Conservation (phyloP, 2,329 filamentous ascomycete genomes). For the Elsinoe ampelina region DNA sequence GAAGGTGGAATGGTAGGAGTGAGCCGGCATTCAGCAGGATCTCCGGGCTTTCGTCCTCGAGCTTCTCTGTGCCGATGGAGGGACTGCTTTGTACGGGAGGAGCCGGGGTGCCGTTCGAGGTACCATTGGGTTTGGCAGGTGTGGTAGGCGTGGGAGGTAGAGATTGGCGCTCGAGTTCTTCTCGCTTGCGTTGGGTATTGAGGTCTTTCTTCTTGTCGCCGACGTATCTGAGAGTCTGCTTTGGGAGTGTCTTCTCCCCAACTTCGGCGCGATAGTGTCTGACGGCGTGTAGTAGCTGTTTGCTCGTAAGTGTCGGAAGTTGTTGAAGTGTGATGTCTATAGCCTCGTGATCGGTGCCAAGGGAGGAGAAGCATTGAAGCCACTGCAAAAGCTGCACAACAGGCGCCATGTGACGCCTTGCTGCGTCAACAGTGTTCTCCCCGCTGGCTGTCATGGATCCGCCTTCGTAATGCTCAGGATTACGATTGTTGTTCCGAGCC, state of each 20-base stretch:
- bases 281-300: slow-evolving; percentile 83
- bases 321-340: slow-evolving; percentile 84
- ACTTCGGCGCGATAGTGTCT: slow-evolving; percentile 92
- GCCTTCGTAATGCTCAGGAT: slow-evolving; percentile 91
- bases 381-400: slow-evolving; percentile 92
- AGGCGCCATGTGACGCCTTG: slow-evolving; percentile 75
- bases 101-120: slow-evolving; percentile 17
- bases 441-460: slow-evolving; percentile 78
- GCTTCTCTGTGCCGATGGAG: slow-evolving; percentile 26
- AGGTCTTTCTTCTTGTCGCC: slow-evolving; percentile 65
- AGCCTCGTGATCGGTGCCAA: slow-evolving; percentile 82
- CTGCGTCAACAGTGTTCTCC: slow-evolving; percentile 76
- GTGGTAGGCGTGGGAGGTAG: slow-evolving; percentile 14
- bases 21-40: slow-evolving; percentile 80
- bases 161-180: slow-evolving; percentile 9
- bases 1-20: slow-evolving; percentile 90
- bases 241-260: slow-evolving; percentile 83
- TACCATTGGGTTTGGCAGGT: not conserved
- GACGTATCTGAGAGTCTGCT: slow-evolving; percentile 81
- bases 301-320: slow-evolving; percentile 70
- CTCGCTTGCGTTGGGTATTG: slow-evolving; percentile 18
- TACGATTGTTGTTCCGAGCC: slow-evolving; percentile 85
- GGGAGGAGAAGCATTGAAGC: slow-evolving; percentile 93
- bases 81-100: slow-evolving; percentile 20
- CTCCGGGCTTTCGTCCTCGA: slow-evolving; percentile 61